A percentile compares a stretch with the other conserved stretches of the same genome.
Conservation (phyloP, 2,329 filamentous ascomycete genomes). For the Trichoderma koningiopsis region DNA sequence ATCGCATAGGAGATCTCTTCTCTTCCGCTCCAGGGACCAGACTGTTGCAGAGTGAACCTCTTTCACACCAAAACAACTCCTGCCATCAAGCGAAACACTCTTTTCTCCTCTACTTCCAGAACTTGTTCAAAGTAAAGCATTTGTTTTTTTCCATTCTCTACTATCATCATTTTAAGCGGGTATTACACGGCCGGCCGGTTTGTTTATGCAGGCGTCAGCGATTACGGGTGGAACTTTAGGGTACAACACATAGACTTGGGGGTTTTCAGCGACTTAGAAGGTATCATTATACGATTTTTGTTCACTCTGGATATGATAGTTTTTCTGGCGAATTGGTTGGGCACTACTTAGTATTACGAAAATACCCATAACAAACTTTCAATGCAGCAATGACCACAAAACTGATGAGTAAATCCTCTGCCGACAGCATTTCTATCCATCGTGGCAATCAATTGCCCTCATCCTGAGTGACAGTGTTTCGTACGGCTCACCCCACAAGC, state of each 20-base stretch:
- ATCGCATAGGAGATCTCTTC: slow-evolving; percentile 37
- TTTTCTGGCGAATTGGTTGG: not conserved
- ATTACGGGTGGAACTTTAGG: not conserved
- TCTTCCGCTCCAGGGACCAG: slow-evolving; percentile 42
- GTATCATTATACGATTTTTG: not conserved
- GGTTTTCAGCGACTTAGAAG: slow-evolving; percentile 13
- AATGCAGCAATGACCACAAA: not conserved
- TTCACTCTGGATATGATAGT: not conserved
- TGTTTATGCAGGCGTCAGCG: not conserved
- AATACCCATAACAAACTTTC: not conserved
- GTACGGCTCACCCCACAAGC: not conserved
- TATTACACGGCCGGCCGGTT: not conserved
- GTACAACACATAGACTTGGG: slow-evolving; percentile 21
- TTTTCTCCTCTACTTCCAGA: not conserved
- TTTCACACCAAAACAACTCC: not conserved
- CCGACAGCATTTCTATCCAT: too few relatives aligned
- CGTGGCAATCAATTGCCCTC: not conserved
- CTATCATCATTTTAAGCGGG: not conserved
- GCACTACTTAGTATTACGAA: not conserved
- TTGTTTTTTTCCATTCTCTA: not conserved
- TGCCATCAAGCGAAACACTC: not conserved
- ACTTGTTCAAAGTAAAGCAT: not conserved
- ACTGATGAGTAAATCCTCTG: not conserved
- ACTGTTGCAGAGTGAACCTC: slow-evolving; percentile 30
- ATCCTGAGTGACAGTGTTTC: not conserved